Conservation (phyloP, 108 stramenopile species). For the Aurantiochytrium sp. region DNA sequence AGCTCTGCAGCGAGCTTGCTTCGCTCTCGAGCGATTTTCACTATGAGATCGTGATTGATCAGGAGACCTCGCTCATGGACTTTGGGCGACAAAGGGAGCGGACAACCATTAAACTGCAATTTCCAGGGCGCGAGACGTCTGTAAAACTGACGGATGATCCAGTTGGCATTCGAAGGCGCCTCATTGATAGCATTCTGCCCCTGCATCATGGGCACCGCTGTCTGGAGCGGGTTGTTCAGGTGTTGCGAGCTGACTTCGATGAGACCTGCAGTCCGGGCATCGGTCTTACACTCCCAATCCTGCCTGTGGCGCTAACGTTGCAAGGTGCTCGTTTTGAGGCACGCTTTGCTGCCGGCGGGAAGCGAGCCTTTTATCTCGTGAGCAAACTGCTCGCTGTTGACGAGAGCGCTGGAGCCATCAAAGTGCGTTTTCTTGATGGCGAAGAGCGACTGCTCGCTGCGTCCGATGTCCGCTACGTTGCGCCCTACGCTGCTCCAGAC, state of each 20-base stretch:
- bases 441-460: background rate
- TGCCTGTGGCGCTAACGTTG: background rate
- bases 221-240: background rate
- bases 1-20: background rate
- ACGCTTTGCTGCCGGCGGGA: background rate
- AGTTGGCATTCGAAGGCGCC: background rate
- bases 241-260: background rate
- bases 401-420: background rate
- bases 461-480: background rate
- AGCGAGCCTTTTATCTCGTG: background rate
- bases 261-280: background rate
- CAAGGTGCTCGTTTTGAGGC: background rate
- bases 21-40: background rate
- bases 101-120: background rate
- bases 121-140: background rate
- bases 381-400: background rate
- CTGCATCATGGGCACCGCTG: background rate
- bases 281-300: background rate
- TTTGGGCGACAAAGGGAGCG: background rate
- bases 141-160: background rate
- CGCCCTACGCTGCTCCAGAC: background rate
- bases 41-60: background rate
- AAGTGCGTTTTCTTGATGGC: background rate
- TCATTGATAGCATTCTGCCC: background rate
- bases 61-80: background rate